Base-by-base conservation (phyloP, 2,329 filamentous ascomycete genomes). In the Phaeophleospora eucalypticola region DNA sequence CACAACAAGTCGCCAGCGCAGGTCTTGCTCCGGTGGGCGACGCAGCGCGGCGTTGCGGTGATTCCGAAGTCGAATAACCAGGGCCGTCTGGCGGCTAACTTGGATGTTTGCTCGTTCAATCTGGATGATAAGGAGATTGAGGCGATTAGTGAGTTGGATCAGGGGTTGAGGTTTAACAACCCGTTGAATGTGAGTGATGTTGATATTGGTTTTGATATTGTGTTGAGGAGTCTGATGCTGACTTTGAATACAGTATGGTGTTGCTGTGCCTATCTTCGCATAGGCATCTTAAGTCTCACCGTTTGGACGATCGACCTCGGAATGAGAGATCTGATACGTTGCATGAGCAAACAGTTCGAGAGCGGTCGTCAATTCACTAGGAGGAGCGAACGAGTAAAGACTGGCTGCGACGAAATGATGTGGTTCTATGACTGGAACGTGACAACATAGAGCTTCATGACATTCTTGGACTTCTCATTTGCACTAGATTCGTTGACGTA, bases 1-100 rank as follows among this genome's bases (percentile, higher is more conserved):
- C 75, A 87, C 57, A 72, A 72, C 66, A 88, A 86, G 75, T 82
- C 83, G 7, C 77, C 87, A 4, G 85, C 87, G 14, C 89, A 95
- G 77, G 77, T 95, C 20, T 77, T 95, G 51, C 77, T 95, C 57
- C 80, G 89, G 60, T 95, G 89, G 89, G 82, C 88, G 17, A 94
- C 89, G 14, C 88, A 94, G 76, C 79, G 86, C 41, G 82, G 82
- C 24, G 74, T 93, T 46, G 86, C 87, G 39, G 85, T 93, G 59
- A 93, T 93, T 60, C 87, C 87, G 58, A 91, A 91, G 80, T 84
- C 79, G 54, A 84, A 79, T 65, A 75, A 75, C 68, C 69, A 77
- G 68, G 56, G 63, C 54, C 52, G 72, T 56, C 76, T 88, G 65
- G 66, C 71, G 48, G 74, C 84, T 72, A 89, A 89, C 71, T 70